Evolutionary conservation across 2,329 filamentous ascomycete species (phyloP), one percentile per base, ranked within the genome.

Genomic region (Cladosporium halotolerans): DNA sequence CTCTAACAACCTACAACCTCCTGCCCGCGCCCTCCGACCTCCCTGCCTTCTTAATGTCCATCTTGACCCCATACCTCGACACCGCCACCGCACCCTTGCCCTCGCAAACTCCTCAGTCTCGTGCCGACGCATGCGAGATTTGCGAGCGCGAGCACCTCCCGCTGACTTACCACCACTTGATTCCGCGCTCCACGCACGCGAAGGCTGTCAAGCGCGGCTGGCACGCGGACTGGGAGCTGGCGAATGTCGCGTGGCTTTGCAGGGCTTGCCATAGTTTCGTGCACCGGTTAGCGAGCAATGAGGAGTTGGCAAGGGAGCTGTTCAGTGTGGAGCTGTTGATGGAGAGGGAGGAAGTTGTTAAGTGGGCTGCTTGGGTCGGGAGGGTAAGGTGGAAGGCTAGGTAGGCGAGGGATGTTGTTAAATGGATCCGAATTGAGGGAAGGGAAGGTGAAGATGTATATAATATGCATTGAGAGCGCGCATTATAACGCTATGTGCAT

Each of bases 241-340:
- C 88, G 63, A 89, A 83, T 65, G 89, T 93, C 16, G 89, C 89
- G 10, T 95, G 89, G 89, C 70, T 95, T 60, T 95, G 89, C 70
- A 77, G 88, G 46, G 86, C 88, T 2, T 95, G 89, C 63, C 89
- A 95, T 73, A 81, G 79, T 40, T 90, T 89, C 66, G 88, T 95
- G 66, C 89, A 95, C 73, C 74, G 81, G 38, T 80, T 90, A 64
- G 84, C 82, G 33, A 76, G 72, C 4, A 89, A 93, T 65, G 89
- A 95, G 76, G 87, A 87, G 60, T 71, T 95, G 60, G 89, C 89
- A 11, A 76, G 79, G 61, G 73, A 84, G 51, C 89, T 78, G 66
- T 89, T 83, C 70, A 91, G 83, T 0, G 81, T 93, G 6, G 88
- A 92, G 52, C 70, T 79, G 60, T 73, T 95, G 57, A 66, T 85